Base-by-base conservation (phyloP, 257 asterid species). In the Penstemon davidsonii region DNA sequence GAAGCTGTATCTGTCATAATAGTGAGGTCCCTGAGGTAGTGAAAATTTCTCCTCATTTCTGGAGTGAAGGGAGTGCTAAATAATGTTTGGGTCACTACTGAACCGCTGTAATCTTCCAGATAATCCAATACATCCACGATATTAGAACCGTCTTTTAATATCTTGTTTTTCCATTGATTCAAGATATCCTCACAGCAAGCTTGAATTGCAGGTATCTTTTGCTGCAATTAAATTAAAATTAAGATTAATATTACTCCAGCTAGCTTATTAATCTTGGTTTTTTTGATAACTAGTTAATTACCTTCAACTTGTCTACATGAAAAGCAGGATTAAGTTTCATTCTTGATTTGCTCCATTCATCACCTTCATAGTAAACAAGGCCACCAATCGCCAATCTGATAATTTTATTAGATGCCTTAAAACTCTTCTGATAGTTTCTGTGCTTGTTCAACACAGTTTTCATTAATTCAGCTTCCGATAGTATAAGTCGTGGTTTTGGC, bases 151-250 rank as follows among this genome's bases (percentile, higher is more conserved):
- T 25, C 33, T 25, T 25, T 25, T 25, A 25, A 25, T 25, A 25
- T n/a, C 45, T 33, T 10, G 19, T 40, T 38, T 8, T 63, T 62
- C 75, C 75, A 71, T 13, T 71, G 40, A 37, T 11, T 43, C 41
- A 67, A 7, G 15, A 67, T 10, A 4, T 43, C 36, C 8, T 42
- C 64, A 19, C 42, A 13, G 54, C 63, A 10, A 6, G 0, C 5
- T 67, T 67, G 62, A 44, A 67, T 18, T 7, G 63, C 4, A 8
- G 75, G 75, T 3, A 71, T 50, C 75, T 62, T 62, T 41, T 54
- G 64, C 75, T 71, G 9, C 15, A 18, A 52, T 4, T 37, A 3
- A 51, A 15, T 15, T 13, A 25, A 25, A 1, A n/a, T n/a, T n/a
- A n/a, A 25, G 33, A 25, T 25, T 25, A 25, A 25, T 25, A 25